phyloP scores from a whole-genome alignment of 805 yeast species.

The Monosporozyma unispora region DNA sequence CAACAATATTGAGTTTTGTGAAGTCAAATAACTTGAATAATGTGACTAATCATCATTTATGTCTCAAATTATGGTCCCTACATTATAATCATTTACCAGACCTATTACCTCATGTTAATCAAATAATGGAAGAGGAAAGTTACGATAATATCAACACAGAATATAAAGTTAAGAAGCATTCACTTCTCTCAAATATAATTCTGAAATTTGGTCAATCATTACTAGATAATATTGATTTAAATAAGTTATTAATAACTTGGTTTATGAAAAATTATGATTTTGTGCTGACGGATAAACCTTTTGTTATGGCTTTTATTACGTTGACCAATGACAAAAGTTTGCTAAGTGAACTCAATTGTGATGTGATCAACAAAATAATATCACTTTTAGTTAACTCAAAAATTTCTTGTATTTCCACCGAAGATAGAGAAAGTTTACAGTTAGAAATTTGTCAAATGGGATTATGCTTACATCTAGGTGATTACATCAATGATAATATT shows the following conservation, averaged over 20 bases:
- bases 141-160: background rate
- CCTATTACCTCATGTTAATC: background rate
- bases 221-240: background rate
- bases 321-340: background rate
- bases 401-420: background rate
- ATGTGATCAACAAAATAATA: background rate
- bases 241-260: background rate
- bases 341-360: background rate
- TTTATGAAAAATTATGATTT: background rate
- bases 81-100: background rate
- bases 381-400: background rate
- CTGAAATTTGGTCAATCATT: background rate
- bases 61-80: background rate
- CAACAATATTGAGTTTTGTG: background rate
- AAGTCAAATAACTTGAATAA: background rate
- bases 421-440: background rate
- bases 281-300: background rate
- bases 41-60: background rate
- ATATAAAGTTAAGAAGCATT: background rate
- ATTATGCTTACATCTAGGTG: slow-evolving; percentile 1
- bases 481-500: background rate
- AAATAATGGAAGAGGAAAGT: background rate
- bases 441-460: slow-evolving; percentile 1
- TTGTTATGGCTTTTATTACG: background rate
- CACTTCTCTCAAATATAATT: background rate